Conservation (phyloP, 495 filamentous ascomycete genomes). For the Thermochaetoides thermophila region DNA sequence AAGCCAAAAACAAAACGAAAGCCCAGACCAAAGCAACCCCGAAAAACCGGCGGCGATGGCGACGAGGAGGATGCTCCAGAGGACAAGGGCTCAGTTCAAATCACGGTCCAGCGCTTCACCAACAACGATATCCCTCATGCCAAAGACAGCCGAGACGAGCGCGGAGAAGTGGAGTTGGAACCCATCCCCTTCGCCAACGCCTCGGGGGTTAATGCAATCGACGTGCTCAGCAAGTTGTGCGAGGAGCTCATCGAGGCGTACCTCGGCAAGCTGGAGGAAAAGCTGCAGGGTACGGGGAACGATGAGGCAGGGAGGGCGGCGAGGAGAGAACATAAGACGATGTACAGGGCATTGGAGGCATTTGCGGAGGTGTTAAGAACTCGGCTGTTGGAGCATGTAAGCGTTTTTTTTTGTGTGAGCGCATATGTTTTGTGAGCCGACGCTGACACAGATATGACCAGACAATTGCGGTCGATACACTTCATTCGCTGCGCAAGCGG, state of each 20-base stretch:
- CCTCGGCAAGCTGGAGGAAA: conserved; percentile 30
- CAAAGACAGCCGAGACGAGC: conserved; percentile 20
- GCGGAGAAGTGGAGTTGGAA: conserved; percentile 18
- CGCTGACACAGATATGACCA: conserved; percentile 3
- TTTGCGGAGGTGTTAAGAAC: conserved; percentile 52
- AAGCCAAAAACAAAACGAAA: conserved; percentile 14
- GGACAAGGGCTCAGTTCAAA: conserved; percentile 18
- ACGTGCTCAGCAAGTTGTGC: conserved; percentile 56
- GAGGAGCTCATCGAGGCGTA: conserved; percentile 46
- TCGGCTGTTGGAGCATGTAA: conserved; percentile 44
- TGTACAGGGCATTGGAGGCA: conserved; percentile 49
- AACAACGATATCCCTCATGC: no score
- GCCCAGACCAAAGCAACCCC: conserved; percentile 3
- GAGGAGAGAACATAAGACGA: conserved; percentile 42
- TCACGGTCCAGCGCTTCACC: conserved; percentile 34
- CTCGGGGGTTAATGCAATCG: conserved; percentile 52
- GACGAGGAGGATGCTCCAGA: conserved; percentile 12
- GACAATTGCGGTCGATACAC: conserved; percentile 49
- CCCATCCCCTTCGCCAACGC: conserved; percentile 32
- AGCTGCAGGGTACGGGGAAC: no score
- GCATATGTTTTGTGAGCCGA: background rate
- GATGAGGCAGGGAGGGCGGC: conserved; percentile 19
- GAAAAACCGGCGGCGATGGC: conserved; percentile 5
- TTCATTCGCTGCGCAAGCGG: conserved; percentile 46
- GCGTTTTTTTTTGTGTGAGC: conserved; percentile 16